Conservation (phyloP, 2,329 filamentous ascomycete genomes). For the Cytospora piceicola region DNA sequence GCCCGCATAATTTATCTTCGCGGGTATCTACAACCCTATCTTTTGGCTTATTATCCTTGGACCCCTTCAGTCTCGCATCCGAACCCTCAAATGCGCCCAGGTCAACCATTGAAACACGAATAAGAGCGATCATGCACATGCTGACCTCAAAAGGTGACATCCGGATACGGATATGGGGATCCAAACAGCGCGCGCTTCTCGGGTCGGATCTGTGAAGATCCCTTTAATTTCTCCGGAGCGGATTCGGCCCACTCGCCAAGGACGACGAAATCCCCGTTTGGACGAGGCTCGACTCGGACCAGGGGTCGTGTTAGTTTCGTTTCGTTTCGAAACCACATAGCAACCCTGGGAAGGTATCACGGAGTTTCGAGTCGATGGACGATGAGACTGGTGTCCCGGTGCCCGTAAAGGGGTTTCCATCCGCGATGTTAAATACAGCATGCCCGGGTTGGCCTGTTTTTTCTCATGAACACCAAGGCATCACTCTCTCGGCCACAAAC, state of each 20-base stretch:
- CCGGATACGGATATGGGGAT: background rate
- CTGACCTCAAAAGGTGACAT: background rate
- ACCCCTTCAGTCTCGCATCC: too few relatives aligned
- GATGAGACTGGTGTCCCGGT: background rate
- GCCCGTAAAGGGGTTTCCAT: background rate
- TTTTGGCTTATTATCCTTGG: background rate
- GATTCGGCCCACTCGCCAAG: background rate
- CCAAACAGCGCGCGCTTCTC: background rate
- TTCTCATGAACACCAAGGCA: background rate
- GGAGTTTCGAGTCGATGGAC: background rate
- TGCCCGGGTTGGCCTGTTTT: background rate
- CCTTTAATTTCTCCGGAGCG: slow-evolving; percentile 1
- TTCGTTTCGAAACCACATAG: background rate
- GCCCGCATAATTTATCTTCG: background rate
- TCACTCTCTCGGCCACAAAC: background rate
- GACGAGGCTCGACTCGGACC: background rate
- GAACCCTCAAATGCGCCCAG: background rate
- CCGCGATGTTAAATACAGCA: background rate
- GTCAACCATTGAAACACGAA: background rate
- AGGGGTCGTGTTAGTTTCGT: background rate
- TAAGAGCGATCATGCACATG: background rate
- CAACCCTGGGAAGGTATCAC: too few relatives aligned
- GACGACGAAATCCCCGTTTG: background rate
- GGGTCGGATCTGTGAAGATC: background rate
- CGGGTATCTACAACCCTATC: background rate